Conservation (phyloP, 768 basidiomycete genomes). For the Heimioporus sp. region DNA sequence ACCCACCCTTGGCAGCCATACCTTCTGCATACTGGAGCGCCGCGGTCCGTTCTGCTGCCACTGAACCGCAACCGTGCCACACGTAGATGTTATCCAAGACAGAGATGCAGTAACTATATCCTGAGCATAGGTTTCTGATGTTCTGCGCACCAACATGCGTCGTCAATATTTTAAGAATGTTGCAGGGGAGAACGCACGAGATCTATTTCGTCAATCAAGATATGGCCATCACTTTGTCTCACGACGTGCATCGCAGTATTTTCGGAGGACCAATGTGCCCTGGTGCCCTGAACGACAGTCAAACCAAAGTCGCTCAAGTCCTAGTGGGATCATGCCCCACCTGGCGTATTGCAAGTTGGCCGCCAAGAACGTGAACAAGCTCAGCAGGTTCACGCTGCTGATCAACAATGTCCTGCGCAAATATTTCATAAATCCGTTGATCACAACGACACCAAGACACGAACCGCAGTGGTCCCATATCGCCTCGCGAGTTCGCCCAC, state of each 20-base stretch:
- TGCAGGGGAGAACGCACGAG: conserved; percentile 41
- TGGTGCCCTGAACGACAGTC: conserved; percentile 49
- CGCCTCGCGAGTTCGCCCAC: conserved; percentile 68
- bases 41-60: conserved; percentile 53
- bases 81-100: conserved; percentile 71
- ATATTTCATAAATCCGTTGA: not conserved
- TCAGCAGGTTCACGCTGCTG: conserved; percentile 67
- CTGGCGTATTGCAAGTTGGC: conserved; percentile 72
- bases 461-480: conserved; percentile 65
- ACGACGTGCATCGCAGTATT: conserved; percentile 83
- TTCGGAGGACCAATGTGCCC: conserved; percentile 73
- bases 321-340: conserved; percentile 34
- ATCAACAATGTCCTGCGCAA: conserved; percentile 36
- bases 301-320: not conserved
- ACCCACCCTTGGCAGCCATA: conserved; percentile 38
- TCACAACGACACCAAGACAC: conserved; percentile 18
- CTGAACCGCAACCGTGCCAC: conserved; percentile 79
- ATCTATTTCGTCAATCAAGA: conserved; percentile 72
- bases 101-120: conserved; percentile 77
- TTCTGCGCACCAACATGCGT: conserved; percentile 34
- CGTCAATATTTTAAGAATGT: conserved; percentile 2
- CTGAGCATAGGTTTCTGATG: conserved; percentile 74
- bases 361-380: conserved; percentile 64
- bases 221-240: conserved; percentile 45
- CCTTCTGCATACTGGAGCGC: conserved; percentile 59